These are phyloP conservation scores for Magnolia sinica DNA, from an alignment of 164 flowering plant genomes.

Conservation along the genomic window DNA sequence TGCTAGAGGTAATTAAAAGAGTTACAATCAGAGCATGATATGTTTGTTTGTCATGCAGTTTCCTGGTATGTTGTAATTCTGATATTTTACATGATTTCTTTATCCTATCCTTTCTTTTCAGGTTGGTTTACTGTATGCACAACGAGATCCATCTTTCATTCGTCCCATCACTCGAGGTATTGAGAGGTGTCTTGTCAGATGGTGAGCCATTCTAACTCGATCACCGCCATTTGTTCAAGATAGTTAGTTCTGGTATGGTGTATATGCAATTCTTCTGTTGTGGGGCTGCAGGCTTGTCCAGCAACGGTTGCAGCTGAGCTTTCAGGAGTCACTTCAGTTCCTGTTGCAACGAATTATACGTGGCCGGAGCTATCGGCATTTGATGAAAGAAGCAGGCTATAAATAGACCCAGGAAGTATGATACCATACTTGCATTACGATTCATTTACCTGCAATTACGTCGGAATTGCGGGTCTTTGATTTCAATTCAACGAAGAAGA, in stretches of 20 bases:
- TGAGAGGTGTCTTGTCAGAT: conserved; percentile 92
- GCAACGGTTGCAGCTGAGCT: conserved; percentile 61
- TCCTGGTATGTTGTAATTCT: no score
- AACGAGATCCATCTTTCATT: conserved; percentile 83
- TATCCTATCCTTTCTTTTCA: conserved; percentile 17
- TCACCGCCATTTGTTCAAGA: neutral
- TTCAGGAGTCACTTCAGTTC: conserved; percentile 34
- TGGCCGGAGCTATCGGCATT: conserved; percentile 88
- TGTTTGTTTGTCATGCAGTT: neutral
- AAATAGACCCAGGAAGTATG: conserved; percentile 31
- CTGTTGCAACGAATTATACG: conserved; percentile 78
- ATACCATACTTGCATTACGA: neutral
- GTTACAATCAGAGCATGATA: neutral
- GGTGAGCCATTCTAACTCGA: conserved; percentile 43
- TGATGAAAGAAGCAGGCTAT: conserved; percentile 73
- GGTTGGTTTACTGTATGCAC: conserved; percentile 91
- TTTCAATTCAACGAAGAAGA: no score
- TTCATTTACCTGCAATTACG: neutral
- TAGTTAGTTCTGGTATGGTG: neutral
- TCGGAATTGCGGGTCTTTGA: no score
- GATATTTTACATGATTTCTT: no score
- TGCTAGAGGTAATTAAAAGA: conserved; percentile 60
- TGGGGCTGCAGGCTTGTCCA: conserved; percentile 76
- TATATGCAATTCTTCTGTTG: conserved; percentile 8
- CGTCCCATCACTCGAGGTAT: conserved; percentile 80